These are phyloP conservation scores for Termitomyces sp. DNA, from an alignment of 768 basidiomycete species.

Conservation along the genomic window DNA sequence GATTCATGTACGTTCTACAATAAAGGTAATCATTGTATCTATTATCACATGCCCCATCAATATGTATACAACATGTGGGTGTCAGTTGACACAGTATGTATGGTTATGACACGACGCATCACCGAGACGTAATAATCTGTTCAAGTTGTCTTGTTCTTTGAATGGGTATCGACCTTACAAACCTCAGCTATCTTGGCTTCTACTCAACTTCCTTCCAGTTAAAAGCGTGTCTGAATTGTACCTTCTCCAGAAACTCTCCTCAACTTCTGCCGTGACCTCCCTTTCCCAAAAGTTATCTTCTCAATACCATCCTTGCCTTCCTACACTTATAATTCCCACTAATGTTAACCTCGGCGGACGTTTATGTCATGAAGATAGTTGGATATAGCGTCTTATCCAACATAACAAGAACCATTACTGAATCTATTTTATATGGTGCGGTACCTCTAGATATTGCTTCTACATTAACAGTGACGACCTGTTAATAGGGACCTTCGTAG, in stretches of 20 bases:
- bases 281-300: not conserved
- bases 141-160: not conserved
- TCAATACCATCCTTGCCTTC: not conserved
- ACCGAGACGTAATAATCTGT: not conserved
- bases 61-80: not conserved
- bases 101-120: not conserved
- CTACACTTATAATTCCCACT: too few relatives aligned
- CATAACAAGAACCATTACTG: too few relatives aligned
- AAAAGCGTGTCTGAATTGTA: not conserved
- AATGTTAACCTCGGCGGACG: not conserved
- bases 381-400: not conserved
- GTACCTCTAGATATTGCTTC: not conserved
- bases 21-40: too few relatives aligned
- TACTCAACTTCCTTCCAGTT: not conserved
- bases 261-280: too few relatives aligned
- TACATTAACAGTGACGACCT: not conserved
- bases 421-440: not conserved
- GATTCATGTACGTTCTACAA: not conserved
- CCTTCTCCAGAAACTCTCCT: not conserved
- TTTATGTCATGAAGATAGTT: not conserved
- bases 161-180: not conserved
- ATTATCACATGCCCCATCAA: not conserved
- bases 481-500: not conserved
- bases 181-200: not conserved
- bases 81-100: not conserved